These are phyloP conservation scores for Exophiala xenobiotica DNA, from an alignment of 2,329 filamentous ascomycete species.

Conservation along the genomic window DNA sequence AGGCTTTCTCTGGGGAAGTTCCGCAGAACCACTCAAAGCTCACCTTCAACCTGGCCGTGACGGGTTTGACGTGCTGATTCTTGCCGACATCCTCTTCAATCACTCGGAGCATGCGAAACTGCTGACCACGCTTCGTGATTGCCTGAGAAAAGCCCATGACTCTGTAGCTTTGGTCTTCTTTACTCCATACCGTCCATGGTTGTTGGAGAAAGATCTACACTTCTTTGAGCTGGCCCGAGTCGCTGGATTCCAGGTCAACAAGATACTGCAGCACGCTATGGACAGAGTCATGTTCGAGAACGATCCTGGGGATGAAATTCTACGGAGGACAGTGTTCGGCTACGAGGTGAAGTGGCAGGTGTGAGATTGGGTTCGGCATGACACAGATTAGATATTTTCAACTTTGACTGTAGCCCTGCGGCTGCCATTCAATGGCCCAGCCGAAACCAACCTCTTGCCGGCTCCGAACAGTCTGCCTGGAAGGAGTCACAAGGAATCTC, in stretches of 20 bases:
- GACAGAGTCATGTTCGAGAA: conserved; percentile 86
- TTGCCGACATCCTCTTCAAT: conserved; percentile 88
- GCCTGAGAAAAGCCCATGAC: conserved; percentile 56
- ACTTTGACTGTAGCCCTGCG: conserved; percentile 3
- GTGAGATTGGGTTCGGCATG: background rate
- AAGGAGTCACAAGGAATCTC: too few species aligned
- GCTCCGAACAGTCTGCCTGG: background rate
- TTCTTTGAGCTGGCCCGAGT: conserved; percentile 79
- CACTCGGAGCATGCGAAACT: conserved; percentile 83
- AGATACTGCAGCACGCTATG: conserved; percentile 77
- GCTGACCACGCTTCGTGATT: conserved; percentile 67
- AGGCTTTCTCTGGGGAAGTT: conserved; percentile 82
- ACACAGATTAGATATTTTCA: background rate
- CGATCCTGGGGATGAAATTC: conserved; percentile 78
- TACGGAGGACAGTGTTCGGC: conserved; percentile 79
- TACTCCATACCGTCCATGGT: conserved; percentile 89
- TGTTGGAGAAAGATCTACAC: conserved; percentile 76
- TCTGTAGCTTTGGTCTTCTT: conserved; percentile 84
- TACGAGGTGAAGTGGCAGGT: conserved; percentile 67
- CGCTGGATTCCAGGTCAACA: conserved; percentile 71
- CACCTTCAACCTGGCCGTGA: conserved; percentile 45
- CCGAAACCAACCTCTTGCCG: background rate
- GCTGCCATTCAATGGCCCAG: conserved; percentile 1
- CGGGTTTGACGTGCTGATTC: conserved; percentile 75
- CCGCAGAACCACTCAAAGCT: conserved; percentile 58